phyloP scores from a whole-genome alignment of 2,329 filamentous ascomycete species.

The Penicillium sp. region DNA sequence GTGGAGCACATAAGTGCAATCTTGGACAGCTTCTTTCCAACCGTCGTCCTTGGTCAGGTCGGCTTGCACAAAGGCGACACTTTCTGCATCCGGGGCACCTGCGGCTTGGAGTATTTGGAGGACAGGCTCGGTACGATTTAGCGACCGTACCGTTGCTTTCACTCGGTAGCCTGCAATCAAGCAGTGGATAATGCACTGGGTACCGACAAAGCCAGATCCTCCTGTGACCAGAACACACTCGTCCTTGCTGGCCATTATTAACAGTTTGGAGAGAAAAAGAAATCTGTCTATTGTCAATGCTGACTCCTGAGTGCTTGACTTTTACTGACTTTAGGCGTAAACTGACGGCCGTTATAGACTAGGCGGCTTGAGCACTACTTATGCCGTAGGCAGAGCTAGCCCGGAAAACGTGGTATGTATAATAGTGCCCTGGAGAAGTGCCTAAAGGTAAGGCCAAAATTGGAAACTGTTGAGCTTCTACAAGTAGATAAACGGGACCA shows the following conservation, averaged over 20 bases:
- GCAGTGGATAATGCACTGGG: slow-evolving; percentile 9
- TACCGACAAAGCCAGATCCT: slow-evolving; percentile 13
- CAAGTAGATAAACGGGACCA: background rate
- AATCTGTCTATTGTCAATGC: background rate
- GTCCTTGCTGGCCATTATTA: slow-evolving; percentile 1
- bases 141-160: slow-evolving; percentile 8
- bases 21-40: slow-evolving; percentile 8
- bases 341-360: background rate
- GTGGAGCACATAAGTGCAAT: slow-evolving; percentile 11
- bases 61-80: slow-evolving; percentile 10
- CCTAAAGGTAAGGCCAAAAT: background rate
- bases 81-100: background rate
- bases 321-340: background rate
- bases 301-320: background rate
- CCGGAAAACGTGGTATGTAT: background rate
- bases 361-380: background rate
- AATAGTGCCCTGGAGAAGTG: background rate
- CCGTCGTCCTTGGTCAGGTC: slow-evolving; percentile 13
- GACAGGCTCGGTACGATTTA: slow-evolving; percentile 3
- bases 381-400: background rate
- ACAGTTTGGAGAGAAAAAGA: background rate
- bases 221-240: slow-evolving; percentile 10
- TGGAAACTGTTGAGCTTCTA: background rate
- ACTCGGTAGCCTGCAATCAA: slow-evolving; percentile 10
- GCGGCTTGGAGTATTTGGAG: background rate